Conservation (phyloP, 805 yeast species). For the Starmerella sp. region DNA sequence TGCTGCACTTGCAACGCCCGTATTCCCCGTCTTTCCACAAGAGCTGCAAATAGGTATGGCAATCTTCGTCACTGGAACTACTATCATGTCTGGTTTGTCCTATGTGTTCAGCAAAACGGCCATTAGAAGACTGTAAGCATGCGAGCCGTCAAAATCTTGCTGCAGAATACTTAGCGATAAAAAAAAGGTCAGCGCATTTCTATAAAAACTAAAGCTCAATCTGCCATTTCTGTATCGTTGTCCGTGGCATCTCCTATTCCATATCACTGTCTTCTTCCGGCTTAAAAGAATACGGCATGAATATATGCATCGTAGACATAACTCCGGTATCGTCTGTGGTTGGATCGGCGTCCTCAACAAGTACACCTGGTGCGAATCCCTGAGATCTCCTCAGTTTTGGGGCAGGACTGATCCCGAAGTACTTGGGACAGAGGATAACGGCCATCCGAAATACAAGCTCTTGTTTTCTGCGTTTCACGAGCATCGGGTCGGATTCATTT, state of each 20-base stretch:
- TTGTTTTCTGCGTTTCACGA: not conserved
- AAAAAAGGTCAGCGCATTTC: too few relatives aligned
- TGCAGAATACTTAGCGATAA: not conserved
- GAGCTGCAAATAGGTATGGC: slow-evolving; percentile 25
- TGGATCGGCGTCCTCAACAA: not conserved
- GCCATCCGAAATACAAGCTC: slow-evolving; percentile 1
- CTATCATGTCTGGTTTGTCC: slow-evolving; percentile 59
- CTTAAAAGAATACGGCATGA: not conserved
- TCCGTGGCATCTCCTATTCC: too few relatives aligned
- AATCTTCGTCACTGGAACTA: slow-evolving; percentile 47
- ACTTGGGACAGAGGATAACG: not conserved
- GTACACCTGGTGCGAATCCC: too few relatives aligned
- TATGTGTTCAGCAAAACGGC: slow-evolving; percentile 20
- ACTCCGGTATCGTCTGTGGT: not conserved
- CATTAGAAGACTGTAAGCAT: slow-evolving; percentile 21
- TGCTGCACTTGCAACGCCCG: slow-evolving; percentile 46
- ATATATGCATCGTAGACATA: not conserved
- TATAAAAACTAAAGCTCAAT: too few relatives aligned
- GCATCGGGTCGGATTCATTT: not conserved
- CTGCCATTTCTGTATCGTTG: too few relatives aligned
- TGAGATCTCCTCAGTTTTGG: too few relatives aligned
- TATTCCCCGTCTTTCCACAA: slow-evolving; percentile 30
- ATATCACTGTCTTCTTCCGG: not conserved
- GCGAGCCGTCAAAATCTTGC: not conserved
- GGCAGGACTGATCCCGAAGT: not conserved